Evolutionary conservation across 805 yeast species (phyloP), one percentile per base, ranked within the genome.

Genomic region (Clavispora carvajalis): DNA sequence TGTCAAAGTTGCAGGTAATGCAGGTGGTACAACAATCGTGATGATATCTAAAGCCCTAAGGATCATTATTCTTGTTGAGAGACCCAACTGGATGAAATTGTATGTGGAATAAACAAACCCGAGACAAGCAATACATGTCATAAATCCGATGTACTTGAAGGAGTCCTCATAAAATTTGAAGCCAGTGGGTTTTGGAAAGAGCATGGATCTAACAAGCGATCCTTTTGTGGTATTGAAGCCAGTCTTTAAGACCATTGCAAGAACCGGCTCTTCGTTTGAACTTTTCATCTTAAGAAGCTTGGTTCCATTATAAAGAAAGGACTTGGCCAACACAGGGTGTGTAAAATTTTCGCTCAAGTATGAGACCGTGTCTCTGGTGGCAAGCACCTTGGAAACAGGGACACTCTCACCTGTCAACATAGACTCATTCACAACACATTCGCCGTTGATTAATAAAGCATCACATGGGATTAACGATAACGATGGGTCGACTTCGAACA

Each of bases 321-420:
- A 85, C 51, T 77, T 82, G 1, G 95, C 77, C 39, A 90, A 67
- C n/a, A 69, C 63, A 11, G 82, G 73, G 7, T 86, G 73, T 11
- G 85, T 77, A 45, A 81, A 78, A 49, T 79, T 82, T n/a, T 70
- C 70, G 2, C 78, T 67, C 36, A 86, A 59, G 16, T 68, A 67
- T n/a, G 63, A 63, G 29, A 88, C 74, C 0, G 81, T 71, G 7
- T 81, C 89, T 12, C 74, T 71, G 1, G 73, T 64, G 1, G 93
- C 87, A 2, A 85, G 74, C 9, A 70, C 46, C 59, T 93, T 93
- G 0, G 96, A 78, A 2, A 93, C 96, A 0, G 99, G 99, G 1
- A 93, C 97, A 38, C 96, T 88, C 60, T 93, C 99, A 29, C 99
- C 99, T 0, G 99, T 93, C 16, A 93, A 72, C 96, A 93, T 93